phyloP scores from a whole-genome alignment of 805 yeast species.

The Saccharomyces eubayanus region DNA sequence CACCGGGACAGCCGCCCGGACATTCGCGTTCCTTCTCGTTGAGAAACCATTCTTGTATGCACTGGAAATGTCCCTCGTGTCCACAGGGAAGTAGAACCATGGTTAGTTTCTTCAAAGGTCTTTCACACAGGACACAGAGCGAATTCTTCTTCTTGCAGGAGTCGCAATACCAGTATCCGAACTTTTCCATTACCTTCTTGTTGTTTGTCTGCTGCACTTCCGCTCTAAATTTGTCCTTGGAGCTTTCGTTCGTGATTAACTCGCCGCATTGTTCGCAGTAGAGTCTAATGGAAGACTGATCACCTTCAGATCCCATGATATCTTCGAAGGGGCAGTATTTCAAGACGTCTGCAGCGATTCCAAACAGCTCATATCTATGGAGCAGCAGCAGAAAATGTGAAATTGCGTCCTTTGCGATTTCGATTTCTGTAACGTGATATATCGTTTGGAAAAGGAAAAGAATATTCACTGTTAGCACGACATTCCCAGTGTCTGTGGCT shows the following conservation, averaged over 20 bases:
- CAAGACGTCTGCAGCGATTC: slow-evolving; percentile 27
- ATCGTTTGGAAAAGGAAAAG: slow-evolving; percentile 27
- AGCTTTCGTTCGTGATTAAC: slow-evolving; percentile 49
- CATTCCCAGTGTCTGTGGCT: slow-evolving; percentile 27
- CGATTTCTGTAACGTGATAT: slow-evolving; percentile 19
- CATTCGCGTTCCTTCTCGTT: slow-evolving; percentile 59
- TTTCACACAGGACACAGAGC: slow-evolving; percentile 71
- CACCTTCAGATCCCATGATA: slow-evolving; percentile 20
- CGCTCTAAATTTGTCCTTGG: slow-evolving; percentile 34
- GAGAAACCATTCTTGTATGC: slow-evolving; percentile 70
- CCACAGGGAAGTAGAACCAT: slow-evolving; percentile 65
- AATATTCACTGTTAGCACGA: slow-evolving; percentile 23
- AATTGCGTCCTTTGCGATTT: slow-evolving; percentile 24
- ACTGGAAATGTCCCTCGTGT: slow-evolving; percentile 77
- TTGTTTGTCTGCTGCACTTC: slow-evolving; percentile 22
- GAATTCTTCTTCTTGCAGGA: slow-evolving; percentile 52
- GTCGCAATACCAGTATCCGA: slow-evolving; percentile 84
- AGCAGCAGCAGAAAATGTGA: slow-evolving; percentile 26
- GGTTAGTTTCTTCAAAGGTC: slow-evolving; percentile 64
- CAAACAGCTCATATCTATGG: slow-evolving; percentile 30
- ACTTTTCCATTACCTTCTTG: slow-evolving; percentile 30
- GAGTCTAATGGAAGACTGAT: slow-evolving; percentile 38
- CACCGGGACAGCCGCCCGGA: slow-evolving; percentile 54
- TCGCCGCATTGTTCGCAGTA: slow-evolving; percentile 56
- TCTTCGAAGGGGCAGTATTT: slow-evolving; percentile 30